Evolutionary conservation across 352 stramenopile genomes (phyloP).

Genomic region (Phytophthora litchii): DNA sequence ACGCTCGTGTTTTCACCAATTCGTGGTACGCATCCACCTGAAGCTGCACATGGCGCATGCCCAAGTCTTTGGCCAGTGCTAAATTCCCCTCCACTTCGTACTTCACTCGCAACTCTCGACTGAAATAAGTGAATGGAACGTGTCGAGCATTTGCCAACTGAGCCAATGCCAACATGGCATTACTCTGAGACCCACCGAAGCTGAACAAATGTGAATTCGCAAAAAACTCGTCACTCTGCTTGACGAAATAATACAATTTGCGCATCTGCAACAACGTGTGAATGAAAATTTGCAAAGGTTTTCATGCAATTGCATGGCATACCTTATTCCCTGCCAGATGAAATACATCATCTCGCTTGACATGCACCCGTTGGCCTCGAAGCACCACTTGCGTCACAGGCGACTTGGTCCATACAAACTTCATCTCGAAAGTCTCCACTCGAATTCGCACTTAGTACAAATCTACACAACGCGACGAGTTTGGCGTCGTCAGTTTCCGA

Average conservation of each 20-base stretch:
- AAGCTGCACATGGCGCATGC: constrained; percentile 76
- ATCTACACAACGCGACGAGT: constrained; percentile 23
- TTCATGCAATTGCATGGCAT: not conserved
- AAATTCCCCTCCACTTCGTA: constrained; percentile 53
- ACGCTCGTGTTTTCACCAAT: constrained; percentile 53
- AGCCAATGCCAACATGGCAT: constrained; percentile 86
- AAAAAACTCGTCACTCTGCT: constrained; percentile 68
- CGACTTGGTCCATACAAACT: constrained; percentile 33
- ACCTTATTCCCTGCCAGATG: constrained; percentile 89
- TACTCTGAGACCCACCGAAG: constrained; percentile 84
- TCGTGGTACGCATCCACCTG: constrained; percentile 44
- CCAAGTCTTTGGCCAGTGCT: constrained; percentile 42
- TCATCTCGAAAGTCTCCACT: not conserved
- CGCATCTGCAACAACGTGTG: constrained; percentile 57
- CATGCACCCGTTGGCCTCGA: constrained; percentile 68
- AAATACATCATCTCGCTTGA: constrained; percentile 87
- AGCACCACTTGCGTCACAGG: constrained; percentile 72
- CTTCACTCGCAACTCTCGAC: constrained; percentile 39
- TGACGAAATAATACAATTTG: constrained; percentile 82
- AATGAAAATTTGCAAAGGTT: not conserved
- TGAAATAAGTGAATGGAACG: constrained; percentile 89
- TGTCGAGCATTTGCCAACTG: constrained; percentile 74
- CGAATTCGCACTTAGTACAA: constrained; percentile 32
- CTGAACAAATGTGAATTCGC: constrained; percentile 66
- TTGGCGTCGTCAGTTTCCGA: constrained; percentile 20